These are phyloP conservation scores for Elongisporangium senticosum DNA, from an alignment of 352 stramenopile genomes.

Conservation along the genomic window DNA sequence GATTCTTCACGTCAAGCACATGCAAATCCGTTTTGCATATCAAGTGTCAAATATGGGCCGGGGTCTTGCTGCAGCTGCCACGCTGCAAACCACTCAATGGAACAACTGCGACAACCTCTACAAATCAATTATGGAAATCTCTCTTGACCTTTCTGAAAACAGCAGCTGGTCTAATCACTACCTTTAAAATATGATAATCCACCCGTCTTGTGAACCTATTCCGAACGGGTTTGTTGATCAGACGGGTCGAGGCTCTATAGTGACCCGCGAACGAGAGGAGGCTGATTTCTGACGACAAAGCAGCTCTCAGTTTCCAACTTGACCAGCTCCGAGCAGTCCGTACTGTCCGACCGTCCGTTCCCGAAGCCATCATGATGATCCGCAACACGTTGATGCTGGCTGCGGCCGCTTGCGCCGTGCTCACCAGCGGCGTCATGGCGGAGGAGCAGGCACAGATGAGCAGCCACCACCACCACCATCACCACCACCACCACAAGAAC, in stretches of 20 bases:
- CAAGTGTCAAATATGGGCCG: background rate
- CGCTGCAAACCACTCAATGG: background rate
- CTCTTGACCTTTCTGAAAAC: background rate
- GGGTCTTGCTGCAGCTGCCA: background rate
- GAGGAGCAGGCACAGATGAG: background rate
- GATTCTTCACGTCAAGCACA: background rate
- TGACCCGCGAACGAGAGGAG: background rate
- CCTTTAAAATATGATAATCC: background rate
- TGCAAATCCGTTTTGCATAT: background rate
- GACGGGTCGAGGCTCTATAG: background rate
- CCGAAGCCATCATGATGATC: background rate
- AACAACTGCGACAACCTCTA: constrained; percentile 1
- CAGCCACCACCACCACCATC: constrained; percentile 2
- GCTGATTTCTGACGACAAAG: background rate
- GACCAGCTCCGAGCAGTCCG: background rate
- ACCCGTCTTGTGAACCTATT: background rate
- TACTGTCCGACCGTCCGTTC: background rate
- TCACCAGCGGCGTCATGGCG: background rate
- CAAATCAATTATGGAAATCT: constrained; percentile 1
- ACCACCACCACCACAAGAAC: constrained; percentile 6
- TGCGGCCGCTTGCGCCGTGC: background rate
- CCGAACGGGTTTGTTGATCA: background rate
- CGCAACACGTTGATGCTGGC: background rate
- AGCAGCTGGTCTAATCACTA: background rate
- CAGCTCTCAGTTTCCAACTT: background rate